Percentiles rank a stretch among this genome's conserved stretches.
These are phyloP conservation scores for Talaromyces sp. DNA, from an alignment of 2,329 filamentous ascomycete species.

Conservation along the genomic window DNA sequence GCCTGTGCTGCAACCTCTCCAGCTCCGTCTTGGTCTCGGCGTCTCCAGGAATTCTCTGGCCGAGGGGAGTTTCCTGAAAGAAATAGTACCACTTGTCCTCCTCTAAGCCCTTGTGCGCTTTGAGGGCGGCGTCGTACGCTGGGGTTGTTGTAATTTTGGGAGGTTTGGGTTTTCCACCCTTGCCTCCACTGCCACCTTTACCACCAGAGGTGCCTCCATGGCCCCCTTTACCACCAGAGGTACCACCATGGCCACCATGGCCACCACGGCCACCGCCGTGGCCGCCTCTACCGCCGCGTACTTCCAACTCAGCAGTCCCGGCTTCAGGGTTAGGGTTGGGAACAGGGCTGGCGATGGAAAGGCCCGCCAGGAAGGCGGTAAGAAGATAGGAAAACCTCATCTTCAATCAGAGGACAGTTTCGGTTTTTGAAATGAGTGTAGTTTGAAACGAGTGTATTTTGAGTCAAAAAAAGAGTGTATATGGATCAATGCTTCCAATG, in stretches of 20 bases:
- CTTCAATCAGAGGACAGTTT: background rate
- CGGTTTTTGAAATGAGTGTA: background rate
- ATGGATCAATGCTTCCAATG: too few relatives aligned
- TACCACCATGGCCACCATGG: background rate
- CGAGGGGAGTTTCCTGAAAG: background rate
- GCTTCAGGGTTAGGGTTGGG: background rate
- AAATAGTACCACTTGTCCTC: background rate
- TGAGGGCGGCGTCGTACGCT: background rate
- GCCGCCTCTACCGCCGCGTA: background rate
- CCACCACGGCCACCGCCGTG: background rate
- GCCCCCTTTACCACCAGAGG: background rate
- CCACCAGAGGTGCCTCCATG: background rate
- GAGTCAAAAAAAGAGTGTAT: background rate
- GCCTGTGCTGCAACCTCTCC: background rate
- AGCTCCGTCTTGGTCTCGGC: background rate
- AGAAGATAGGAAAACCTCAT: background rate
- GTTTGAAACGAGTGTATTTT: background rate
- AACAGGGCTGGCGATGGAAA: background rate
- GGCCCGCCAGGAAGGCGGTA: background rate
- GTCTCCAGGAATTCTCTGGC: background rate
- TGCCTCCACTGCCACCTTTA: background rate
- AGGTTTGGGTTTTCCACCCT: too few relatives aligned
- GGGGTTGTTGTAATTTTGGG: background rate
- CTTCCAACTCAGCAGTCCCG: background rate
- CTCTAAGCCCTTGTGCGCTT: background rate